Conservation (phyloP, 805 yeast genomes). For the Candida adriatica region DNA sequence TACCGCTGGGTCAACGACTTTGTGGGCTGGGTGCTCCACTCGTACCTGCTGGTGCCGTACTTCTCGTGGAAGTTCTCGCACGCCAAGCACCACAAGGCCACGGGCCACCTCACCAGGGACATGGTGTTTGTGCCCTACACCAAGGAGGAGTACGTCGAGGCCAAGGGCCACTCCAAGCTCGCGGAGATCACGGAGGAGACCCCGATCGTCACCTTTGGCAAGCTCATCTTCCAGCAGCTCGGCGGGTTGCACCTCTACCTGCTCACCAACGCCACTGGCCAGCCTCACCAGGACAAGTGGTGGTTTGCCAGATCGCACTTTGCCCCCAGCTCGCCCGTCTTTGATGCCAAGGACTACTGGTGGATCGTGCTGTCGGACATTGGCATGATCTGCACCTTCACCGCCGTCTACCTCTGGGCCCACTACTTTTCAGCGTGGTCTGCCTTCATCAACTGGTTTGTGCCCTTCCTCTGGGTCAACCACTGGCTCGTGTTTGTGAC, state of each 20-base stretch:
- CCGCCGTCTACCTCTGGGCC: conserved; percentile 54
- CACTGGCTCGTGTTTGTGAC: conserved; percentile 90
- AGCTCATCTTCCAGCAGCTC: conserved; percentile 58
- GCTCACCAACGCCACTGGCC: conserved; percentile 71
- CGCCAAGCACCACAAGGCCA: conserved; percentile 85
- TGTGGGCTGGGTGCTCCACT: conserved; percentile 80
- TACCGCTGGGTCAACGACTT: conserved; percentile 66
- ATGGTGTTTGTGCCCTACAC: conserved; percentile 80
- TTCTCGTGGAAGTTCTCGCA: conserved; percentile 84
- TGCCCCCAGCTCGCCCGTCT: conserved; percentile 66
- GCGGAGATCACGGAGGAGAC: conserved; percentile 57
- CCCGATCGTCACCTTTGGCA: conserved; percentile 55
- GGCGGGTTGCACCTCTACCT: conserved; percentile 74
- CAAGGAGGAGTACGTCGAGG: conserved; percentile 44
- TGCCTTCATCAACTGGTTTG: conserved; percentile 59
- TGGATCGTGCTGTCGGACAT: conserved; percentile 65
- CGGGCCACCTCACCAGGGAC: conserved; percentile 76
- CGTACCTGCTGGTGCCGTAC: conserved; percentile 74
- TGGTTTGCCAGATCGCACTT: conserved; percentile 56
- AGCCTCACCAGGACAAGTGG: conserved; percentile 44
- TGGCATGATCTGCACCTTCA: conserved; percentile 51
- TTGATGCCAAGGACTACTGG: conserved; percentile 67
- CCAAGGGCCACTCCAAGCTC: conserved; percentile 23
- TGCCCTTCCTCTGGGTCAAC: conserved; percentile 77
- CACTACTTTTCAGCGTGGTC: conserved; percentile 56